phyloP scores from a whole-genome alignment of 129 eudicot genomes.

The Pseudognaphalium luteoalbum region DNA sequence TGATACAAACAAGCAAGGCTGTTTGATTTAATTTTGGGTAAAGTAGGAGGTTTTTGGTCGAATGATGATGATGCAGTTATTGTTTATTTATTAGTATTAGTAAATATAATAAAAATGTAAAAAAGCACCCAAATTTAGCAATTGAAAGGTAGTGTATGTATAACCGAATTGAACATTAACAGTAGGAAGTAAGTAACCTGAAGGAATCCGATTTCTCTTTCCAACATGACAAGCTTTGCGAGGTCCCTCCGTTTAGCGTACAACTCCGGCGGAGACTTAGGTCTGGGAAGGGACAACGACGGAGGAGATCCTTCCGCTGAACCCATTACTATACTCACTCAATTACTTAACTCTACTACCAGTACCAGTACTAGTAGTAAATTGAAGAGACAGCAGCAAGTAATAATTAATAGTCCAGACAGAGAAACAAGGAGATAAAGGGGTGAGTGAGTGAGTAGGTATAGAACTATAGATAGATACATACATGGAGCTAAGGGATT shows the following conservation, averaged over 20 bases:
- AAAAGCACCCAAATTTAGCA: constrained; percentile 29
- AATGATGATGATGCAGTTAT: no score
- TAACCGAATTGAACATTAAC: no score
- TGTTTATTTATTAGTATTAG: not conserved
- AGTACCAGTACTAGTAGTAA: no score
- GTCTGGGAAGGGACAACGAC: constrained; percentile 59
- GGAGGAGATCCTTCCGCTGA: constrained; percentile 21
- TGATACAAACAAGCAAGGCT: no score
- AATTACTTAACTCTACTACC: not conserved
- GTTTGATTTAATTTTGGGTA: no score
- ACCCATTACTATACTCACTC: constrained; percentile 13
- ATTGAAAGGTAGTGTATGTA: not conserved
- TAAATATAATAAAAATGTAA: not conserved
- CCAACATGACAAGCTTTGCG: constrained; percentile 70
- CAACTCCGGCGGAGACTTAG: constrained; percentile 89
- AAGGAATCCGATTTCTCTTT: constrained; percentile 77
- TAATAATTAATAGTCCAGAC: not conserved
- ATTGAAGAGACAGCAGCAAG: not conserved
- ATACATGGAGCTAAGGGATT: not conserved
- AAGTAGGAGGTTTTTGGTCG: not conserved
- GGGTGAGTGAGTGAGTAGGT: not conserved
- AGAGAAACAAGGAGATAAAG: not conserved
- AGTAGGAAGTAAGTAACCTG: constrained; percentile 39
- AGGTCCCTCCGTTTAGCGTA: constrained; percentile 80
- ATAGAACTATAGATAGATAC: no score